These are phyloP conservation scores for Exophiala mesophila DNA, from an alignment of 2,329 filamentous ascomycete species.

Conservation along the genomic window DNA sequence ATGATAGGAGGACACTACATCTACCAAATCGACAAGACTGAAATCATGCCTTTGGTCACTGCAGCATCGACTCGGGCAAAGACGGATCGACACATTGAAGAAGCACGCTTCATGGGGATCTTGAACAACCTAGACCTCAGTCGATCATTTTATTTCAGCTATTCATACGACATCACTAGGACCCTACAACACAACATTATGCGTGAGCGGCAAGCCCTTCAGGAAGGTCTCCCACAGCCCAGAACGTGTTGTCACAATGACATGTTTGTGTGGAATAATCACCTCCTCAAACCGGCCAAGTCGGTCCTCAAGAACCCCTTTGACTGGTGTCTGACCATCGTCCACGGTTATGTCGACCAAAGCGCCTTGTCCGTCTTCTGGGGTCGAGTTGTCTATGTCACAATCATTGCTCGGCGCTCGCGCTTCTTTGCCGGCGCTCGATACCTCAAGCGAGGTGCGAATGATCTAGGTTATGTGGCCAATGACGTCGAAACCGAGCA, in stretches of 20 bases:
- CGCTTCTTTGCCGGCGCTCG: conserved; percentile 90
- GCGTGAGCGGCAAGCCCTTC: conserved; percentile 67
- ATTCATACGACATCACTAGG: conserved; percentile 91
- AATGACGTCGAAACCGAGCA: conserved; percentile 99
- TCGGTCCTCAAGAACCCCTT: conserved; percentile 70
- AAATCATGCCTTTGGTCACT: conserved; percentile 80
- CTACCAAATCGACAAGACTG: conserved; percentile 91
- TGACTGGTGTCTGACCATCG: conserved; percentile 93
- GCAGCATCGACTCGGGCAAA: conserved; percentile 62
- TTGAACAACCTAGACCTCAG: conserved; percentile 87
- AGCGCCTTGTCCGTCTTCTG: conserved; percentile 73
- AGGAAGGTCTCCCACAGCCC: conserved; percentile 57
- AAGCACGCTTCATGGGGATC: conserved; percentile 81
- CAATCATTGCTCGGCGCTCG: conserved; percentile 86
- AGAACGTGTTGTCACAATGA: conserved; percentile 68
- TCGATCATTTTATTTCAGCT: conserved; percentile 95
- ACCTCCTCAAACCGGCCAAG: conserved; percentile 73
- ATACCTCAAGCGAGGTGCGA: conserved; percentile 90
- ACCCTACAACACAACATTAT: conserved; percentile 90
- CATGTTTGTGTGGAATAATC: conserved; percentile 98
- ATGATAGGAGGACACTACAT: conserved; percentile 95
- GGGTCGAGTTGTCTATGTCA: conserved; percentile 82
- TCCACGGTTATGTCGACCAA: conserved; percentile 95
- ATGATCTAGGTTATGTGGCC: conserved; percentile 90
- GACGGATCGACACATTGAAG: conserved; percentile 80